phyloP scores from a whole-genome alignment of 345 rosid genomes.

The Camelina laxa region DNA sequence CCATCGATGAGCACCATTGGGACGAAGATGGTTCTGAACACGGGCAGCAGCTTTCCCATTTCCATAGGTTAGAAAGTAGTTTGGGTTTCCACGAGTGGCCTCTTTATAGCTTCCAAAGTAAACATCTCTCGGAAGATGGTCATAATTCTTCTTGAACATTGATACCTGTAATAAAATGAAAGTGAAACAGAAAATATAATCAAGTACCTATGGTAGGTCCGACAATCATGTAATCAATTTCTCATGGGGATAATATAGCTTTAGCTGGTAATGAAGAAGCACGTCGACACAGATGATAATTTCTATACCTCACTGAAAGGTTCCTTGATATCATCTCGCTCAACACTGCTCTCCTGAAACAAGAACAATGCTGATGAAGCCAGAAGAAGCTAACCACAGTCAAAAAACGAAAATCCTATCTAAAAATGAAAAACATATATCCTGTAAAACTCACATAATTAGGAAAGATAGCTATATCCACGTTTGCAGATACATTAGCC shows the following conservation, averaged over 20 bases:
- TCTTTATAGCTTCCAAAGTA: slow-evolving; percentile 89
- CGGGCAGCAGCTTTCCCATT: slow-evolving; percentile 98
- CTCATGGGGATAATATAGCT: not conserved
- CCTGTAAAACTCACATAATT: slow-evolving; percentile 75
- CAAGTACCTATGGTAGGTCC: not conserved
- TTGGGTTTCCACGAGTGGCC: slow-evolving; percentile 88
- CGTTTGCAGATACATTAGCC: slow-evolving; percentile 62
- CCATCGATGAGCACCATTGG: slow-evolving; percentile 99
- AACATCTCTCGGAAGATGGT: slow-evolving; percentile 85
- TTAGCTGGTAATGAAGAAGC: not conserved
- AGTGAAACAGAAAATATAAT: slow-evolving; percentile 4
- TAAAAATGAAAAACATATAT: slow-evolving; percentile 6
- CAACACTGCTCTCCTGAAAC: slow-evolving; percentile 92
- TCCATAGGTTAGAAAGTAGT: slow-evolving; percentile 92
- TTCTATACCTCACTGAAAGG: slow-evolving; percentile 85
- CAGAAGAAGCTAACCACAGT: slow-evolving; percentile 1
- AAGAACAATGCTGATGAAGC: slow-evolving; percentile 30
- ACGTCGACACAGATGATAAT: not conserved
- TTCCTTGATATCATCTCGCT: slow-evolving; percentile 82
- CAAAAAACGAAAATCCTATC: not conserved
- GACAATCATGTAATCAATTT: not conserved
- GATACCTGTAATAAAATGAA: slow-evolving; percentile 62
- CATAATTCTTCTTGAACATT: slow-evolving; percentile 92
- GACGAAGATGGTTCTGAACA: slow-evolving; percentile 87
- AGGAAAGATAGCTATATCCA: slow-evolving; percentile 82